Evolutionary conservation across 495 filamentous ascomycete genomes (phyloP).

Genomic region (Staphylotrichum longicolle): DNA sequence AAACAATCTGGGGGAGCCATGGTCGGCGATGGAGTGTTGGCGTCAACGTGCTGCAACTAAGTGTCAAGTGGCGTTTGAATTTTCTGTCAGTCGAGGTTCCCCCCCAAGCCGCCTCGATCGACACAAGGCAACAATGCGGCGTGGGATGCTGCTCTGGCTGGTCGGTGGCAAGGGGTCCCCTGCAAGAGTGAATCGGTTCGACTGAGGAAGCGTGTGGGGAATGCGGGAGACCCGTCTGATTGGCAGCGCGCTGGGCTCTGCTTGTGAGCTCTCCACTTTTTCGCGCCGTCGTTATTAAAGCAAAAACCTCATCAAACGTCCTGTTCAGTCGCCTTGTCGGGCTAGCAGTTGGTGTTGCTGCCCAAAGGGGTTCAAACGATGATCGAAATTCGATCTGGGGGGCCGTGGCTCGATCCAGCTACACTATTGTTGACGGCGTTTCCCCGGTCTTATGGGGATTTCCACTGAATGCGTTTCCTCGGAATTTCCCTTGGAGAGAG

Average conservation of each 20-base stretch:
- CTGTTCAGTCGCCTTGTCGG: not conserved
- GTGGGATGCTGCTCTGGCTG: constrained; percentile 20
- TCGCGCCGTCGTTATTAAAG: constrained; percentile 9
- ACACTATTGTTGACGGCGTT: not conserved
- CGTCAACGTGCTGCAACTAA: not conserved
- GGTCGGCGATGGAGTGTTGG: not conserved
- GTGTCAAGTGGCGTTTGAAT: not conserved
- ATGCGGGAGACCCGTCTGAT: constrained; percentile 12
- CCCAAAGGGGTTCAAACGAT: not conserved
- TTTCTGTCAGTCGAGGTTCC: not conserved
- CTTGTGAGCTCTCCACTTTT: constrained; percentile 7
- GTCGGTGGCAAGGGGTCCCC: constrained; percentile 13
- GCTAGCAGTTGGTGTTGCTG: not conserved
- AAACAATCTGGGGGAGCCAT: not conserved
- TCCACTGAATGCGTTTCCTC: not conserved
- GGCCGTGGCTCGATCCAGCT: not conserved
- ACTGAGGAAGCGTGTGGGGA: constrained; percentile 19
- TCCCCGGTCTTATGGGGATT: too few relatives aligned
- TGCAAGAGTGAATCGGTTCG: constrained; percentile 8
- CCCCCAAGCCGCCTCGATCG: constrained; percentile 4
- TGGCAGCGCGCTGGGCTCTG: constrained; percentile 8
- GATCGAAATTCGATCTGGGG: constrained; percentile 1
- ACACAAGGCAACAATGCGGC: constrained; percentile 15
- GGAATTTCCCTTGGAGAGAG: not conserved
- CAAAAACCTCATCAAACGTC: constrained; percentile 10